Conservation (phyloP, 2,329 filamentous ascomycete genomes). For the Sporothrix variecibatus region DNA sequence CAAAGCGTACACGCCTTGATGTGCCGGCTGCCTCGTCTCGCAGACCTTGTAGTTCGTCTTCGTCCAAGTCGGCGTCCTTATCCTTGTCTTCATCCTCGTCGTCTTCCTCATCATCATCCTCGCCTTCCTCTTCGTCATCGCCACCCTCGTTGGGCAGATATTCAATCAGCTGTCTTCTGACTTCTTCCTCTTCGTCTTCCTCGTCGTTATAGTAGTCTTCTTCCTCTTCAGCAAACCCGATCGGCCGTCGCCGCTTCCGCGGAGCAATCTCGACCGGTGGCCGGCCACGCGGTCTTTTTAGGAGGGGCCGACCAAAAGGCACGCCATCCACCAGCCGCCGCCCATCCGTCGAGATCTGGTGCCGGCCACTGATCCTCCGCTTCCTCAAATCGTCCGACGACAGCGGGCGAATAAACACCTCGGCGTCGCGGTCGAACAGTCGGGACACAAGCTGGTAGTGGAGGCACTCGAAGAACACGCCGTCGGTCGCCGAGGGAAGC, state of each 20-base stretch:
- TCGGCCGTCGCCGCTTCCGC: constrained; percentile 58
- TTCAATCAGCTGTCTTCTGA: not conserved
- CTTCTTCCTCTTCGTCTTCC: not conserved
- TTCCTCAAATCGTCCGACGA: constrained; percentile 69
- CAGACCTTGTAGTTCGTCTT: not conserved
- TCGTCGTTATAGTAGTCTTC: not conserved
- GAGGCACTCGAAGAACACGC: constrained; percentile 74
- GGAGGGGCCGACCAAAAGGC: constrained; percentile 74
- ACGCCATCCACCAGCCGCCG: constrained; percentile 83
- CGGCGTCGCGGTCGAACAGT: constrained; percentile 78
- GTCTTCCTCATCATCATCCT: not conserved
- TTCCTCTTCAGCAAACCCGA: not conserved
- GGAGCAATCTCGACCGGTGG: constrained; percentile 72
- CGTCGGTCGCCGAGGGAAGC: constrained; percentile 53
- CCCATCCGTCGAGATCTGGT: constrained; percentile 78
- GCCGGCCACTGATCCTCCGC: constrained; percentile 71
- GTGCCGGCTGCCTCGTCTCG: not conserved
- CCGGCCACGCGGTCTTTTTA: constrained; percentile 60
- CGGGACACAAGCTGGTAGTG: constrained; percentile 75
- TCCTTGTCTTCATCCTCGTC: not conserved
- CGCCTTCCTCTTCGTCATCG: not conserved
- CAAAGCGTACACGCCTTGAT: not conserved
- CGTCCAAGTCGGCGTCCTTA: not conserved
- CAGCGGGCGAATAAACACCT: constrained; percentile 60
- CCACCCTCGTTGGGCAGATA: not conserved